Conservation (phyloP, 257 asterid species). For the Petunia axillaris region DNA sequence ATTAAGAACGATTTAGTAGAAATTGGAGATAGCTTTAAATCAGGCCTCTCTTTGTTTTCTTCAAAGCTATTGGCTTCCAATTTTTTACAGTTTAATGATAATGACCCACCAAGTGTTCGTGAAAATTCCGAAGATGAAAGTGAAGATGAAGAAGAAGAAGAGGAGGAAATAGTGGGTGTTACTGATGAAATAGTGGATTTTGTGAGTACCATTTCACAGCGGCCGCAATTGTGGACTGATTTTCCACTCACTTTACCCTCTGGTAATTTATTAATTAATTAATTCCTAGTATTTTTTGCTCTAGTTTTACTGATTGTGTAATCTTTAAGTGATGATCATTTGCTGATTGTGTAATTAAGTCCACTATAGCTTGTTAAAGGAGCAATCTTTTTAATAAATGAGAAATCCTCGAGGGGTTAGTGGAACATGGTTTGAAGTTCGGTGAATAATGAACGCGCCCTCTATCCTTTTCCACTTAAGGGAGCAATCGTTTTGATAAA, state of each 20-base stretch:
- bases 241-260: constrained; percentile 62
- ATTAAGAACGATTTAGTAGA: constrained; percentile 73
- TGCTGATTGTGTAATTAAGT: background rate
- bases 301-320: background rate
- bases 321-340: constrained; percentile 10
- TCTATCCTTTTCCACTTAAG: too few relatives aligned
- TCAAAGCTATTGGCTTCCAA: constrained; percentile 56
- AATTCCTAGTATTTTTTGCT: background rate
- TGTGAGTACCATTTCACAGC: constrained; percentile 49
- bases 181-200: constrained; percentile 62
- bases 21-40: constrained; percentile 68
- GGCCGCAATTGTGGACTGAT: constrained; percentile 78
- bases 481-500: too few relatives aligned
- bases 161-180: constrained; percentile 48
- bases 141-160: constrained; percentile 39
- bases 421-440: too few relatives aligned
- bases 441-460: too few relatives aligned
- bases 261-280: constrained; percentile 51
- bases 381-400: background rate
- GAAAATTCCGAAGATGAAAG: constrained; percentile 37
- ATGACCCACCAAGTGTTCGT: constrained; percentile 24
- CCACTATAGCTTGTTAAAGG: background rate
- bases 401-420: too few relatives aligned
- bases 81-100: constrained; percentile 46
- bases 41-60: constrained; percentile 57